Base-by-base conservation (phyloP, 306 rosid species). In the Castanea mollissima region DNA sequence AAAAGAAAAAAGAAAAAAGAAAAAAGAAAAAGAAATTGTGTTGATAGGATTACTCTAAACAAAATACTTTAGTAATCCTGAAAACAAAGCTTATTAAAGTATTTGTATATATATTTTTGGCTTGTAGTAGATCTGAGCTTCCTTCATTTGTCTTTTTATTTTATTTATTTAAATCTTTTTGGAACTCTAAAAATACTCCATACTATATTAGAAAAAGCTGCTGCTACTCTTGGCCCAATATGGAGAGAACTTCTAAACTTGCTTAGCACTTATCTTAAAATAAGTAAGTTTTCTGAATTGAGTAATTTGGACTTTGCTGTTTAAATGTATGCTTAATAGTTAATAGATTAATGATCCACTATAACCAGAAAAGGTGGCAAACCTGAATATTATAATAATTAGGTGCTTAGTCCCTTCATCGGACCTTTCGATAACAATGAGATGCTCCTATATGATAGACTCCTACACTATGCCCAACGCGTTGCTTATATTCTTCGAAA, bases 221-320 rank as follows among this genome's bases (percentile, higher is more conserved):
- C 32, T 44, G 54, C 54, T 49, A 16, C 21, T 44, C 35, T 27
- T n/a, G 9, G 46, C 64, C 74, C 82, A 79, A 71, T 19, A 29
- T 5, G n/a, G 7, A 19, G n/a, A 27, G 72, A 71, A 57, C 72
- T 63, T 34, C 56, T 16, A 60, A 60, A 46, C 62, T 46, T 57
- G 4, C 54, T 60, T 79, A 13, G 31, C 32, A 31, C 73, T 52
- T 34, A 79, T 72, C 82, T 62, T 54, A 62, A 79, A 31, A 60
- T 34, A 62, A 29, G 57, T n/a, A 14, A 73, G 35, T 55, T 63
- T 60, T 3, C 54, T 19, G 75, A 52, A 41, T 73, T n/a, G 55
- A 54, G 73, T 23, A 64, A 49, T 52, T 71, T 79, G 67, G 74
- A 62, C 56, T 52, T 62, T 73, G 69, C 57, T 79, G 78, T 63